A percentile compares a stretch with the other conserved stretches of the same genome.
phyloP scores from a whole-genome alignment of 2,329 filamentous ascomycete genomes.

The Beauveria brongniartii region DNA sequence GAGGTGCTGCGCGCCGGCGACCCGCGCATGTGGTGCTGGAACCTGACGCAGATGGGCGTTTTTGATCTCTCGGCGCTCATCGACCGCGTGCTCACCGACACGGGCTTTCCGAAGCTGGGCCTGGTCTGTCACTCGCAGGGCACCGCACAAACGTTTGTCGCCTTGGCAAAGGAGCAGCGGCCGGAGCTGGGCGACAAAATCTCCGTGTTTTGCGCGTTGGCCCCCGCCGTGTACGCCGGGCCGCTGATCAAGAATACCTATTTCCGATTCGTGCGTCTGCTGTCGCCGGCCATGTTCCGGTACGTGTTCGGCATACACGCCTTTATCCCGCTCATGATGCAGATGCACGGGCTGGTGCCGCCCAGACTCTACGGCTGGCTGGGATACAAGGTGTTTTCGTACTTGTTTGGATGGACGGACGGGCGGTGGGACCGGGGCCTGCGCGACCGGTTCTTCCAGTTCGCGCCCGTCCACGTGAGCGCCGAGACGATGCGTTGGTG shows the following conservation, averaged over 20 bases:
- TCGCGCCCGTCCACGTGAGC: constrained; percentile 83
- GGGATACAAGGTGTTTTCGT: constrained; percentile 83
- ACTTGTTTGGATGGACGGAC: constrained; percentile 84
- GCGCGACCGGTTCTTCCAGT: constrained; percentile 79
- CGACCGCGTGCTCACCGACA: constrained; percentile 72
- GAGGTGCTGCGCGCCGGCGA: constrained; percentile 61
- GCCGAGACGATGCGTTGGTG: constrained; percentile 93
- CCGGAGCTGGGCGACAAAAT: constrained; percentile 76
- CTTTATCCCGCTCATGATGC: constrained; percentile 92
- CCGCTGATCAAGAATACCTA: constrained; percentile 79
- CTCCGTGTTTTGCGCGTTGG: constrained; percentile 83
- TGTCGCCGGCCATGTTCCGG: constrained; percentile 68
- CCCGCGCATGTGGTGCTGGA: constrained; percentile 95
- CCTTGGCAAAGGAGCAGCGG: constrained; percentile 80
- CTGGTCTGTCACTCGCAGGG: constrained; percentile 86
- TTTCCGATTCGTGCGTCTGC: constrained; percentile 82
- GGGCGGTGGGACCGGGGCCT: constrained; percentile 74
- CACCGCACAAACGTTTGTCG: constrained; percentile 80
- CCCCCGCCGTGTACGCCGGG: constrained; percentile 84
- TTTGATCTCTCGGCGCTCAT: constrained; percentile 78
- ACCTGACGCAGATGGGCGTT: constrained; percentile 87
- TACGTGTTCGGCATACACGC: constrained; percentile 84
- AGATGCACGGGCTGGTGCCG: constrained; percentile 61
- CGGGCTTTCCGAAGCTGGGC: constrained; percentile 73
- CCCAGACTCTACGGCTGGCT: constrained; percentile 66